These are phyloP conservation scores for Microsporum canis DNA, from an alignment of 2,329 filamentous ascomycete species.

Conservation along the genomic window DNA sequence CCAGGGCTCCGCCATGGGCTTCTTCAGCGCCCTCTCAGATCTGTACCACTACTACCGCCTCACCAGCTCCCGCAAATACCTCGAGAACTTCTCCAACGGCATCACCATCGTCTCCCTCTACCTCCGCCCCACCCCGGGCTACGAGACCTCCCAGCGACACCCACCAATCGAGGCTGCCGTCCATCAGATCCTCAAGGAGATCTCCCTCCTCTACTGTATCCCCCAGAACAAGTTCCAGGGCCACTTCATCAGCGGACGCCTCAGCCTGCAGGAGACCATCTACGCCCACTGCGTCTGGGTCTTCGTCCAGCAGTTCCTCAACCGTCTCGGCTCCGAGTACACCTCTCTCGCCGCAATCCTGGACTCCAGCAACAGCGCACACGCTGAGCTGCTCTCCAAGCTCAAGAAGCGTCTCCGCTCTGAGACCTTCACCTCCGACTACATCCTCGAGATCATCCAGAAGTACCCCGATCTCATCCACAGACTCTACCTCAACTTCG, in stretches of 20 bases:
- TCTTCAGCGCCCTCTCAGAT: slow-evolving; percentile 92
- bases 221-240: slow-evolving; percentile 93
- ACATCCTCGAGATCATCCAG: slow-evolving; percentile 94
- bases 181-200: slow-evolving; percentile 97
- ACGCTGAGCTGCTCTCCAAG: slow-evolving; percentile 80
- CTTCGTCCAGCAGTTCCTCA: slow-evolving; percentile 95
- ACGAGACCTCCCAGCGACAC: slow-evolving; percentile 44
- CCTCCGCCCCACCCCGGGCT: slow-evolving; percentile 58
- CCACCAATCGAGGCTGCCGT: slow-evolving; percentile 90
- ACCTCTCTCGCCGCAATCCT: slow-evolving; percentile 71
- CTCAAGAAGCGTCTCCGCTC: slow-evolving; percentile 90
- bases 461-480: slow-evolving; percentile 80
- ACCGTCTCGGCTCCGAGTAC: slow-evolving; percentile 86
- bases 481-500: slow-evolving; percentile 81
- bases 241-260: slow-evolving; percentile 71
- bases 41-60: slow-evolving; percentile 98
- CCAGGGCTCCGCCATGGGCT: slow-evolving; percentile 75
- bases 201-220: slow-evolving; percentile 92
- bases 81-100: slow-evolving; percentile 97
- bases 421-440: slow-evolving; percentile 95
- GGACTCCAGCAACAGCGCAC: slow-evolving; percentile 67
- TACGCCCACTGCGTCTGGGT: slow-evolving; percentile 98
- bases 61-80: slow-evolving; percentile 92
- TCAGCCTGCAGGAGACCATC: slow-evolving; percentile 92
- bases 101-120: slow-evolving; percentile 97